A percentile compares a stretch with the other conserved stretches of the same genome.
Evolutionary conservation across 2,329 filamentous ascomycete species (phyloP).

Genomic region (Claviceps spartinae): DNA sequence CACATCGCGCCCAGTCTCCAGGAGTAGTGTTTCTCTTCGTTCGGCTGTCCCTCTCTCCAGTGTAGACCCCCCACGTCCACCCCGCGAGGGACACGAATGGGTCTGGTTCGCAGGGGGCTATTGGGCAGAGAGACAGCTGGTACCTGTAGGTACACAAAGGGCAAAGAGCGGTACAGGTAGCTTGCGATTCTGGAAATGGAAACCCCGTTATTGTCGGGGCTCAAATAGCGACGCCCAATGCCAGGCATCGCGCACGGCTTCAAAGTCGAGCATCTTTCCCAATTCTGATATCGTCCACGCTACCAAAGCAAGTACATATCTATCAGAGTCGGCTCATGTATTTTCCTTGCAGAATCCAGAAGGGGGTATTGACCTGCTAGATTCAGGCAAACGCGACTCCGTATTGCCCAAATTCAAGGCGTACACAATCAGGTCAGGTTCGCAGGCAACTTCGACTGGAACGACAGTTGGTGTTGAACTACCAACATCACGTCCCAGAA

Average conservation of each 20-base stretch:
- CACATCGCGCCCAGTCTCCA: neutral
- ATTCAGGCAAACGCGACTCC: conserved; percentile 5
- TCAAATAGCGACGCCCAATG: conserved; percentile 19
- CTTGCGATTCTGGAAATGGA: conserved; percentile 28
- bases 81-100: conserved; percentile 43
- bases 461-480: neutral
- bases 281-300: conserved; percentile 6
- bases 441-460: neutral
- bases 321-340: conserved; percentile 36
- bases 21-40: conserved; percentile 1
- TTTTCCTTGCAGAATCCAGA: conserved; percentile 28
- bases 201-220: conserved; percentile 24
- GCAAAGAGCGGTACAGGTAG: conserved; percentile 21
- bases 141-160: conserved; percentile 7
- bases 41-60: conserved; percentile 11
- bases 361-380: conserved; percentile 3
- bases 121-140: conserved; percentile 40
- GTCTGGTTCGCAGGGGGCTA: conserved; percentile 50
- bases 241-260: conserved; percentile 14
- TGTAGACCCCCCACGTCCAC: conserved; percentile 41
- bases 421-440: neutral
- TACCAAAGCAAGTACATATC: conserved; percentile 25
- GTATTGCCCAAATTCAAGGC: conserved; percentile 3
- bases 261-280: conserved; percentile 5
- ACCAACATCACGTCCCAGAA: neutral